A percentile compares a stretch with the other conserved stretches of the same genome.
Conservation (phyloP, 352 stramenopile genomes). For the Phytopythium boreale region DNA sequence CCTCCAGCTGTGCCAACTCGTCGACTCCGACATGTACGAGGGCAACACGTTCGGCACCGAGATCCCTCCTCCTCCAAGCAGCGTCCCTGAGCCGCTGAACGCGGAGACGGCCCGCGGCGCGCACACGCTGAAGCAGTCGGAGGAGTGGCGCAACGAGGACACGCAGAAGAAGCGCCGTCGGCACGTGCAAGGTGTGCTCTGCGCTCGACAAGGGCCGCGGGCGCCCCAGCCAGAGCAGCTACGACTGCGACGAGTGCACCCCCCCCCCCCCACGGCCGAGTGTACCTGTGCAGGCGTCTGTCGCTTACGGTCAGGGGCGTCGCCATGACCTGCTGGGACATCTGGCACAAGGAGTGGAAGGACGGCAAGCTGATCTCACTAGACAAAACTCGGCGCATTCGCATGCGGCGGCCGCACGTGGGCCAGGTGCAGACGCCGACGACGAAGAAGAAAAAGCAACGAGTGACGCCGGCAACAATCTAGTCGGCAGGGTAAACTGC, state of each 20-base stretch:
- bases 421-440: too few species aligned
- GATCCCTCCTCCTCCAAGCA: too few species aligned
- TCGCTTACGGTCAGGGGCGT: not conserved
- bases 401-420: not conserved
- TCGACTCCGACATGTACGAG: slow-evolving; percentile 11
- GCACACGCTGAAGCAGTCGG: not conserved
- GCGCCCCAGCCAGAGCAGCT: not conserved
- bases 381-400: not conserved
- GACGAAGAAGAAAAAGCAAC: too few species aligned
- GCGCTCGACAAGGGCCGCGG: not conserved
- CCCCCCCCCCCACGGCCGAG: too few species aligned
- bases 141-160: slow-evolving; percentile 4
- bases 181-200: not conserved
- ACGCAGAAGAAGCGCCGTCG: slow-evolving; percentile 1
- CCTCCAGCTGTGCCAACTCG: slow-evolving; percentile 2
- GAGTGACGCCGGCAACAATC: too few species aligned
- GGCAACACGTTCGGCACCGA: slow-evolving; percentile 10
- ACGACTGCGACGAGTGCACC: not conserved
- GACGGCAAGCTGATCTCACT: not conserved
- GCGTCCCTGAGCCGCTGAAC: not conserved
- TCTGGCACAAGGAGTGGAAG: not conserved
- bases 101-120: not conserved
- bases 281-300: not conserved
- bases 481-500: too few species aligned
- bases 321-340: not conserved